Evolutionary conservation across 2,329 filamentous ascomycete species (phyloP).

Genomic region (Rhynchosporium graminicola): DNA sequence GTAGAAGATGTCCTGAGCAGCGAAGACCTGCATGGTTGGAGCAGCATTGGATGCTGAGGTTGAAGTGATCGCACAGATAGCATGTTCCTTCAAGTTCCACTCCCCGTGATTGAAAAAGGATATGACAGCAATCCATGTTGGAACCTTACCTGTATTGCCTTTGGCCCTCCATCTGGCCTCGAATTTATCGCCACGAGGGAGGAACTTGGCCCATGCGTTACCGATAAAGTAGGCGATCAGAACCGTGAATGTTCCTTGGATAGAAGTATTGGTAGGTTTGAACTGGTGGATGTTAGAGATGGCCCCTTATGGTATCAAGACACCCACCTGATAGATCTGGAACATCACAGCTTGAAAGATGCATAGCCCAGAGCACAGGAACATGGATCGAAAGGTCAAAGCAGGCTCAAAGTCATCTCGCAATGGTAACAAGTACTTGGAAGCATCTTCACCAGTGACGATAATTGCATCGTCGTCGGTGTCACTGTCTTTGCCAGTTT

Average conservation of each 20-base stretch:
- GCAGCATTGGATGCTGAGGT: conserved; percentile 54
- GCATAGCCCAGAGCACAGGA: conserved; percentile 51
- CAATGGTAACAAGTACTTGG: conserved; percentile 50
- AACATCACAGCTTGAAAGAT: conserved; percentile 57
- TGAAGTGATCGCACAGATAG: conserved; percentile 55
- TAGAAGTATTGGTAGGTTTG: conserved; percentile 51
- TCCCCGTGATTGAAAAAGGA: conserved; percentile 53
- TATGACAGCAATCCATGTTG: conserved; percentile 45
- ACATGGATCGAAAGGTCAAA: conserved; percentile 54
- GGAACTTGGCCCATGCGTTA: conserved; percentile 48
- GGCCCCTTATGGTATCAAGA: background rate
- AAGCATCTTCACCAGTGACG: conserved; percentile 53
- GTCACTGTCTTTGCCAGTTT: conserved; percentile 39
- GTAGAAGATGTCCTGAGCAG: conserved; percentile 51
- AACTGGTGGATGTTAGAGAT: conserved; percentile 43
- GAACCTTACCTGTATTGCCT: conserved; percentile 46
- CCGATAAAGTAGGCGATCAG: conserved; percentile 58
- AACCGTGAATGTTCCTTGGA: conserved; percentile 57
- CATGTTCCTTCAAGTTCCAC: conserved; percentile 58
- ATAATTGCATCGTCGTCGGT: conserved; percentile 49
- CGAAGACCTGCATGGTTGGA: conserved; percentile 45
- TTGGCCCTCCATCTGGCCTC: conserved; percentile 50
- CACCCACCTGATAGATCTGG: conserved; percentile 54
- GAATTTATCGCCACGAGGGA: conserved; percentile 54
- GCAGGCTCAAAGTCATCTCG: conserved; percentile 55